Base-by-base conservation (phyloP, 176 grass and related monocot genomes). In the Tuctoria greenei region DNA sequence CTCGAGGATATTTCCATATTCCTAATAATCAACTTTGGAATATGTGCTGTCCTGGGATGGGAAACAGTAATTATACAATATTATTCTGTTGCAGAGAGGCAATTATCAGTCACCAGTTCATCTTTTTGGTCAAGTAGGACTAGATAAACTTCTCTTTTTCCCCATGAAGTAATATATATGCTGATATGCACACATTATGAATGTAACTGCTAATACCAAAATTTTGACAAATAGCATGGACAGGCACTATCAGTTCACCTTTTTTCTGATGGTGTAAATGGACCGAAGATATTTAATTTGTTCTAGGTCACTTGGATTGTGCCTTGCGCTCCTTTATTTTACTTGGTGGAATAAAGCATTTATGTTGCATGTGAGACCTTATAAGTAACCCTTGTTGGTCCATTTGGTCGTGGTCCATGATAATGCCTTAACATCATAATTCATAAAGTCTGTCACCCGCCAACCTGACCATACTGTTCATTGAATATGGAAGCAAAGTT, bases 261-360 rank as follows among this genome's bases (percentile, higher is more conserved):
- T 85, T 39, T 18, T 43, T 64, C 4, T 56, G 12, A 7, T 73
- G 35, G 28, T 54, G 16, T 72, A 52, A 52, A 12, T 13, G 17
- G 27, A 7, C 5, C 2, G 3, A 35, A 62, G 36, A 57, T 59
- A 57, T 4, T 54, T 10, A 0, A 66, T 54, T 56, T 82, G n/a
- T 66, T 56, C 44, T 57, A 31, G 49, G 72, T 74, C 49, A 66
- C 20, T 3, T n/a, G 11, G 17, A 3, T 54, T 4, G 50, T 14
- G 21, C 69, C 4, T 6, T 72, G 54, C 27, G 36, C 78, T 80
- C 12, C 26, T 66, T 74, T 58, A 35, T 64, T 40, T 51, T 72
- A 56, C 26, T 61, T 61, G 38, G 26, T 76, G 1, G 10, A 36
- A 46, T 5, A 35, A 58, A 46, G 26, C 26, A 7, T 20, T 52